Conservation (phyloP, 2,329 filamentous ascomycete genomes). For the Corinectria fuckeliana region DNA sequence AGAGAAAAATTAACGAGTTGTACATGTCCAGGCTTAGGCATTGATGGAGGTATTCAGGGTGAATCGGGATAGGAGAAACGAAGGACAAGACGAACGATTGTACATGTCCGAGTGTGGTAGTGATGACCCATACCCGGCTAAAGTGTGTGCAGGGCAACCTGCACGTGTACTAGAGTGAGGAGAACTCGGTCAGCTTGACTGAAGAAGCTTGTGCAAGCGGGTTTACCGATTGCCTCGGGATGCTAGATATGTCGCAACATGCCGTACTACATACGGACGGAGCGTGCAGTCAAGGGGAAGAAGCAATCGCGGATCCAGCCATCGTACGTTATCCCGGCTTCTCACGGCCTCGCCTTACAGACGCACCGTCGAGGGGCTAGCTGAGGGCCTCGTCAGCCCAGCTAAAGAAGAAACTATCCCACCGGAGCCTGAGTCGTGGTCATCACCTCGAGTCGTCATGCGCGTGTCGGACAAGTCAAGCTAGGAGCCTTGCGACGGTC, state of each 20-base stretch:
- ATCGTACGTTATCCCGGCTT: constrained; percentile 4
- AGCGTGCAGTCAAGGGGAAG: background rate
- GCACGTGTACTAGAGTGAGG: background rate
- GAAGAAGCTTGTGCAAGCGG: background rate
- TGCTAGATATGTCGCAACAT: background rate
- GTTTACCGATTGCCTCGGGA: constrained; percentile 5
- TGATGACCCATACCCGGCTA: background rate
- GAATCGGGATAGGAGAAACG: background rate
- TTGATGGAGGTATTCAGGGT: background rate
- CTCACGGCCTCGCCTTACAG: constrained; percentile 7
- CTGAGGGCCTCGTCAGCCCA: background rate
- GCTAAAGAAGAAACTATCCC: background rate
- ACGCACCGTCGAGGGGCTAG: background rate
- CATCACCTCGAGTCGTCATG: background rate
- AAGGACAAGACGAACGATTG: background rate
- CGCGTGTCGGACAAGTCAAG: background rate
- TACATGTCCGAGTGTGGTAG: background rate
- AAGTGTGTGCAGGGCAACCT: background rate
- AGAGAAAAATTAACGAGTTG: background rate
- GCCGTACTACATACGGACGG: too few species aligned
- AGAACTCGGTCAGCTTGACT: background rate
- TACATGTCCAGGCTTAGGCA: background rate
- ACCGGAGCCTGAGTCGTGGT: background rate
- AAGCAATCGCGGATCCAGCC: background rate
- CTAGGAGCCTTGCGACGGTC: background rate